Base-by-base conservation (phyloP, 495 filamentous ascomycete genomes). In the Daldinia vernicosa region DNA sequence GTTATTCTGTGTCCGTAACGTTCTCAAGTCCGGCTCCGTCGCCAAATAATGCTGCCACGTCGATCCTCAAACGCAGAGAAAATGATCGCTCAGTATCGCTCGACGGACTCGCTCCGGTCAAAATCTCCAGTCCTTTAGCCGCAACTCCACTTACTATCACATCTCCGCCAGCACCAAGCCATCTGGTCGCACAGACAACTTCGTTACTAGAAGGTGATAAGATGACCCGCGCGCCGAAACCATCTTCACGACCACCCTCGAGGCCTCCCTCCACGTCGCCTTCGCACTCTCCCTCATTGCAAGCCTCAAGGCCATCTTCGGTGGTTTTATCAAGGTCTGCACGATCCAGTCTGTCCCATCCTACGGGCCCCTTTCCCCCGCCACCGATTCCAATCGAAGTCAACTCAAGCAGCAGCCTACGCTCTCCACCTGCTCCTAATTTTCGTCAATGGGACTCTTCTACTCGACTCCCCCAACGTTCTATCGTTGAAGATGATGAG, bases 11-110 rank as follows among this genome's bases (percentile, higher is more conserved):
- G 6, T 74, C 75, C 0, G 74, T 74, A 7, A 76, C 76, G 2
- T 81, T 81, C 56, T 77, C 79, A 2, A 80, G 75, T 24, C 78
- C 79, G 0, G 70, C 73, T 1, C 76, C 78, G 0, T 75, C 75
- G 12, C 75, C 69, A 24, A 79, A 74, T 66, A 60, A 43, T 17
- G 72, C 75, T 2, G 72, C 76, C 2, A 72, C 69, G 0, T 72
- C 74, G 7, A 63, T 82, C 7, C 72, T 78, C 39, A 76, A 67
- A 27, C 68, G 79, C 2, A 82, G 77, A 52, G 77, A 81, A 63
- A 77, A 75, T 45, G 71, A 71, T 9, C 61, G 51, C 26, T 72
- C 72, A 4, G 75, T 74, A 39, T 70, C 74, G 1, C 62, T 74
- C 15, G 70, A 77, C 12, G 70, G 75, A 11, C 66, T 74, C 19